Evolutionary conservation across 495 filamentous ascomycete genomes (phyloP).

Genomic region (Trichoderma orchidacearum): DNA sequence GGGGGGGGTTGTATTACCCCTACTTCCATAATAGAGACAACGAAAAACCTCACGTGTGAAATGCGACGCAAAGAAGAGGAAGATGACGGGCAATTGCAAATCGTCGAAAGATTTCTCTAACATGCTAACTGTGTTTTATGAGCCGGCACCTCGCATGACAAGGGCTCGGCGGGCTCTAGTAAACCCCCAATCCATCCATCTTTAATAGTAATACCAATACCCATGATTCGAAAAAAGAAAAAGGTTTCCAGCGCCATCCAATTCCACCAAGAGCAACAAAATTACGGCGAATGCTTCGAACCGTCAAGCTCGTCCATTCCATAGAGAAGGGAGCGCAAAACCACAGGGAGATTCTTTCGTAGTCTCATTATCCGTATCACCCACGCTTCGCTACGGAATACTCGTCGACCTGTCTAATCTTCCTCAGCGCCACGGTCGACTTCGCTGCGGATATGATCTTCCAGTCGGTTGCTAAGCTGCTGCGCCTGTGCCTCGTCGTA

Average conservation of each 20-base stretch:
- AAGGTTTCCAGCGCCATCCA: background rate
- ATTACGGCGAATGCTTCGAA: background rate
- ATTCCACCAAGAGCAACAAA: background rate
- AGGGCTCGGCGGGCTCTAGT: background rate
- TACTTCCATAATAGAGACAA: background rate
- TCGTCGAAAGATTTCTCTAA: too few relatives aligned
- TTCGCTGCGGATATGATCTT: constrained; percentile 30
- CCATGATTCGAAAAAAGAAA: background rate
- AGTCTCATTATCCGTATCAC: background rate
- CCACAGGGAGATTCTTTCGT: background rate
- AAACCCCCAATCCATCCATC: background rate
- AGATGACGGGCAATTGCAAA: too few relatives aligned
- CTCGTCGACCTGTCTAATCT: background rate
- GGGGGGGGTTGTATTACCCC: background rate
- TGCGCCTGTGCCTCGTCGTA: constrained; percentile 85
- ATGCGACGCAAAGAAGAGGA: too few relatives aligned
- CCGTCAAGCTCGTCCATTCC: background rate
- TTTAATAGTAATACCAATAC: background rate
- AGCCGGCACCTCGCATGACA: background rate
- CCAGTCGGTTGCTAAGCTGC: constrained; percentile 43
- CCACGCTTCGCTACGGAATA: background rate
- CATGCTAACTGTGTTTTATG: too few relatives aligned
- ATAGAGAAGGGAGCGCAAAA: background rate
- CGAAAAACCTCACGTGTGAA: background rate
- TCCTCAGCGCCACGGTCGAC: constrained; percentile 19